Base-by-base conservation (phyloP, 73 alveolate genomes). In the Tetrahymena borealis region DNA sequence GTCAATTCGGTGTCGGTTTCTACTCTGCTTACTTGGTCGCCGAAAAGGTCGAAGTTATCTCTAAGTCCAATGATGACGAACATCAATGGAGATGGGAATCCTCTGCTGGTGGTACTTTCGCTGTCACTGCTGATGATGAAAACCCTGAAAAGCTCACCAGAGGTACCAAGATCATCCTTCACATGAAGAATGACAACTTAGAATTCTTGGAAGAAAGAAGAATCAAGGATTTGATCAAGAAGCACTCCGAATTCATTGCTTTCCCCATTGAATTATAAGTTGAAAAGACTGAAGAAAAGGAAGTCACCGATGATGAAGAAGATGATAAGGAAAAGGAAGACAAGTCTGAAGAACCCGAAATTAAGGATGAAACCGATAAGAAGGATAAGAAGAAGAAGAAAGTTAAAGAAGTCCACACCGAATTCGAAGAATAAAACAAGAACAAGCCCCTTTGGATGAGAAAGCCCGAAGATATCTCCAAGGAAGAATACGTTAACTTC, bases 361-460 rank as follows among this genome's bases (percentile, higher is more conserved):
- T 94, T 90, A 94, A 97, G 92, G 99, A 97, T 77, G 98, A 97
- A 94, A 96, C 97, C 94, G 97, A 98, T 90, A 95, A 96, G 95
- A 97, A 97, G 94, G 98, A 98, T 91, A 98, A 98, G 98, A 97
- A 97, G 96, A 98, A 93, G 98, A 98, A 97, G 98, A 98, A 98
- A 98, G 98, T 99, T 91, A 99, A 99, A 98, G 99, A 98, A 94
- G 99, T 99, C 95, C 93, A 99, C 94, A 99, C 98, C 92, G 99
- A 98, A 94, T 98, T 96, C 94, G 99, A 99, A 97, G 99, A 98
- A 95, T 97, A 98, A 94, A 99, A 99, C 99, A 99, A 99, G 97
- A 98, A 99, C 97, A 99, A 99, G 98, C 99, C 99, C 78, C 90
- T 99, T 90, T 99, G 99, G 99, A 95, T 99, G 98, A 96, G 99